Conservation (phyloP, 495 filamentous ascomycete genomes). For the Chaetomium fimeti region DNA sequence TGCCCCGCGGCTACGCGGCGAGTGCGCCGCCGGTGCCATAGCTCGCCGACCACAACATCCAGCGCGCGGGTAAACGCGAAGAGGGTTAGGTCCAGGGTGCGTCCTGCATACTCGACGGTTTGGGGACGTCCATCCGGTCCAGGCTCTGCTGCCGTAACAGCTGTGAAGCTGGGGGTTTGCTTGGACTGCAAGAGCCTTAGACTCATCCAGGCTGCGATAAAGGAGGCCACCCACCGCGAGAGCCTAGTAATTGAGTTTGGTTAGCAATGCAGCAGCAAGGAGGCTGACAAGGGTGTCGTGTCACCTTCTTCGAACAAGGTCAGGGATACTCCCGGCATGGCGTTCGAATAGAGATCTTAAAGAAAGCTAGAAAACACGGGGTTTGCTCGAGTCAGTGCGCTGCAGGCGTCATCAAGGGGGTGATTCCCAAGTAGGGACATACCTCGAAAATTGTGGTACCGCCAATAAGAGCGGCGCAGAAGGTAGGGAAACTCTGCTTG, state of each 20-base stretch:
- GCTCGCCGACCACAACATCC: slow-evolving; percentile 65
- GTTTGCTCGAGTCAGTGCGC: slow-evolving; percentile 9
- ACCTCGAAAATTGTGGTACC: slow-evolving; percentile 73
- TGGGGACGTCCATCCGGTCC: slow-evolving; percentile 12
- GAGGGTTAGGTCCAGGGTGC: slow-evolving; percentile 82
- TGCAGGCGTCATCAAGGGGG: background rate
- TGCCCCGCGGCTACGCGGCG: slow-evolving; percentile 39
- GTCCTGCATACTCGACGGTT: slow-evolving; percentile 59
- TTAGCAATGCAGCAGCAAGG: slow-evolving; percentile 11
- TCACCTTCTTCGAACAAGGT: slow-evolving; percentile 37
- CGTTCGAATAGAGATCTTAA: slow-evolving; percentile 30
- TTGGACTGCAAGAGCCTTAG: slow-evolving; percentile 49
- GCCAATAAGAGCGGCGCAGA: slow-evolving; percentile 74
- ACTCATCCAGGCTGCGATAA: slow-evolving; percentile 52
- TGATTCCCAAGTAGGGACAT: background rate
- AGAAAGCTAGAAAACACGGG: slow-evolving; percentile 32
- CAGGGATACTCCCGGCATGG: slow-evolving; percentile 29
- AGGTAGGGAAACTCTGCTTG: slow-evolving; percentile 70
- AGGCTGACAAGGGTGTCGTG: background rate
- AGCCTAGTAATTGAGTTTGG: slow-evolving; percentile 31
- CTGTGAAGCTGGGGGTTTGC: slow-evolving; percentile 44
- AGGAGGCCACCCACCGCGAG: slow-evolving; percentile 49
- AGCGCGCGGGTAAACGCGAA: slow-evolving; percentile 74
- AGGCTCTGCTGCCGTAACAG: slow-evolving; percentile 29
- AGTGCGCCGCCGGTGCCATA: slow-evolving; percentile 57